These are phyloP conservation scores for Penicillium aurantiogriseum DNA, from an alignment of 2,329 filamentous ascomycete genomes.

Conservation along the genomic window DNA sequence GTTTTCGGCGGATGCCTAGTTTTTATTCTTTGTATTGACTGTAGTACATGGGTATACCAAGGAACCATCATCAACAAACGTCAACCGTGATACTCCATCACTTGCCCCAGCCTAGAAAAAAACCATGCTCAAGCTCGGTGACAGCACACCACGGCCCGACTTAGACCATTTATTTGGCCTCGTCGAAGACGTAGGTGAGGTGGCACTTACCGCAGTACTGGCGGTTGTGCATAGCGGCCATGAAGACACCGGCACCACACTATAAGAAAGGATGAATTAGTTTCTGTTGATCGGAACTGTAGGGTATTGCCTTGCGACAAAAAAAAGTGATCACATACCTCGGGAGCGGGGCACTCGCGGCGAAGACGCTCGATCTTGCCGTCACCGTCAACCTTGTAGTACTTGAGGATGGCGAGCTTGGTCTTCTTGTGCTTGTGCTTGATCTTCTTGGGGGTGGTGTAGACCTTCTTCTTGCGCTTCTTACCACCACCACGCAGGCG, in stretches of 20 bases:
- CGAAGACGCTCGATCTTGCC: constrained; percentile 99
- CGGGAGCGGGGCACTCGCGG: constrained; percentile 91
- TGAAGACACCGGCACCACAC: constrained; percentile 99
- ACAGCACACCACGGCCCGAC: constrained; percentile 17
- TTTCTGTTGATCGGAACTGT: constrained; percentile 6
- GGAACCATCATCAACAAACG: constrained; percentile 17
- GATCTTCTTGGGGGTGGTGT: constrained; percentile 99
- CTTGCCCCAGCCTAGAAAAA: constrained; percentile 9
- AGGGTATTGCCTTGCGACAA: not conserved
- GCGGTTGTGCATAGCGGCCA: constrained; percentile 99
- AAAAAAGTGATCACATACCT: constrained; percentile 58
- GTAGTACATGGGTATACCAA: constrained; percentile 13
- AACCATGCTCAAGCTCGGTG: constrained; percentile 14
- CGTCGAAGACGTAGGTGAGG: constrained; percentile 70
- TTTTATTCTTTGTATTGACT: constrained; percentile 20
- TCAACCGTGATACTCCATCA: constrained; percentile 20
- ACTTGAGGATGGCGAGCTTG: constrained; percentile 99
- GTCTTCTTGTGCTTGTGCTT: constrained; percentile 99
- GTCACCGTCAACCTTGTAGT: constrained; percentile 99
- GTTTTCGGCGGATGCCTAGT: constrained; percentile 13
- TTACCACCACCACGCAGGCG: constrained; percentile 97
- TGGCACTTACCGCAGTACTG: constrained; percentile 86
- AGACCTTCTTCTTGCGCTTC: constrained; percentile 99
- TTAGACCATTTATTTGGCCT: constrained; percentile 53
- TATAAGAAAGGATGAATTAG: constrained; percentile 45